Evolutionary conservation across 345 rosid species (phyloP), one percentile per base, ranked within the genome.

Genomic region (Anacardium occidentale): DNA sequence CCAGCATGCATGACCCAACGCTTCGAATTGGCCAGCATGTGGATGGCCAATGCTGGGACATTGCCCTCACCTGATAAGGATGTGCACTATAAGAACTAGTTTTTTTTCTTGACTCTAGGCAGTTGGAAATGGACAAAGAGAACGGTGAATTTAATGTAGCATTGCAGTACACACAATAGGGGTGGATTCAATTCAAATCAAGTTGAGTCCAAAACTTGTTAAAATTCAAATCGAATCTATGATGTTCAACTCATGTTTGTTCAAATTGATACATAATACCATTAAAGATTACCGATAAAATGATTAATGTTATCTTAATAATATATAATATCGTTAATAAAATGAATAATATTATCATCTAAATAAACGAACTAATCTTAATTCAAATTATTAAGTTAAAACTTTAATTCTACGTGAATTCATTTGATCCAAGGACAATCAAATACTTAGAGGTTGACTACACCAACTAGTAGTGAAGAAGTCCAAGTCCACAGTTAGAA

Each of bases 1-100:
- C 45, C 78, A 62, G 76, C 75, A 44, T 26, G 66, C 47, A 18
- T 44, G 42, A 45, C 66, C 60, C 60, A 24, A 32, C 42, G 62
- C 52, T 69, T 71, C 8, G 37, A 24, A 21, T 2, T 13, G 71
- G 21, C 15, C 17, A 22, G 59, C 76, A 71, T 58, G 77, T 74
- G 83, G 51, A 24, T 37, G 55, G 10, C 74, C 48, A 59, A 75
- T 68, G 75, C 78, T 75, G 22, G 63, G 63, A 54, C n/a, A 62
- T 34, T 45, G 66, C 62, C 79, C 50, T 48, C 64, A 70, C 53
- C 29, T 57, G 76, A 56, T 22, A 68, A 48, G 7, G 60, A 61
- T n/a, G 29, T 32, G 67, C 50, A 61, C 48, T 20, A 50, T 21
- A 50, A 32, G 5, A 17, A 7, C 20, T 29, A 3, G 20, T 61